Evolutionary conservation across 192 early-diverging fungal species (phyloP), one percentile per base, ranked within the genome.

Genomic region (Mortierella hygrophila): DNA sequence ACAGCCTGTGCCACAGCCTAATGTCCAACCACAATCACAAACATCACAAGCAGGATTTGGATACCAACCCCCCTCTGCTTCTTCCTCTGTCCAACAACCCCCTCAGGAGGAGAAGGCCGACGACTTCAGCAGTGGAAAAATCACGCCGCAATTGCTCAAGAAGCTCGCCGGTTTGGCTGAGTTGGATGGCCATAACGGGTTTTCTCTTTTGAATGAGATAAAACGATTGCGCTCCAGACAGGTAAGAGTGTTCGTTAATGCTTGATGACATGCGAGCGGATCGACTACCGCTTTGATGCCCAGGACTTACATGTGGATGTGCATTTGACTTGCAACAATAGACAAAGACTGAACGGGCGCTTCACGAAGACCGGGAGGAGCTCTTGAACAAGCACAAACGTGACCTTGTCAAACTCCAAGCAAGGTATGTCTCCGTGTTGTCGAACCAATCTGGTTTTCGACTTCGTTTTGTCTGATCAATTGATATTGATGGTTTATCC

Each of bases 131-230:
- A 81, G 55, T 49, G 84, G 84, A 13, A 86, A 81, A 35, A 80
- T 86, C 35, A 86, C 84, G 6, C 84, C 84, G 16, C 78, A 81
- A 54, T 44, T 86, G 20, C 75, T 86, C 44, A 86, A 86, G 69
- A 37, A 46, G 37, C 68, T 86, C 4, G 84, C 84, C 0, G 46
- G 42, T 0, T 37, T 86, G 15, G 79, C 79, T 3, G 84, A 86
- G 21, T 38, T 46, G 9, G 84, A 86, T n/a, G 38, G 75, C 6
- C 71, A 74, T 44, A 60, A 72, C 7, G 83, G 83, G 15, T 79
- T 75, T 0, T 44, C 40, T 9, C 54, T 86, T 20, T n/a, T 76
- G 42, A n/a, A 65, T 5, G 84, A 86, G 68, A 74, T 86, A 41
- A 80, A 52, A 10, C 52, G 70, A 35, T 68, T 86, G 8, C 20